phyloP scores from a whole-genome alignment of 768 basidiomycete species.

The Leccinum barrowsii region DNA sequence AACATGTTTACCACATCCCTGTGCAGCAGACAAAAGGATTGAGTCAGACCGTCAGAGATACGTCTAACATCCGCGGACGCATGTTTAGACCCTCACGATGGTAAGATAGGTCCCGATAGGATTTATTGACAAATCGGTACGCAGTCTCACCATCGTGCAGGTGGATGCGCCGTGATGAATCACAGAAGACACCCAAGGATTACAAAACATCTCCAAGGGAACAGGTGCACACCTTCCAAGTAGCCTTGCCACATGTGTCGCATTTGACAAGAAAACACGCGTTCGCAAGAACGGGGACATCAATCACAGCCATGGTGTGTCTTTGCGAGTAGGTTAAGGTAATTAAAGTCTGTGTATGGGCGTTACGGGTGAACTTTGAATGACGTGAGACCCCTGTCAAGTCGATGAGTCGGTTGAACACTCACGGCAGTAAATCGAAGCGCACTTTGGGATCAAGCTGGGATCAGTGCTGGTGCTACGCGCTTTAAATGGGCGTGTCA shows the following conservation, averaged over 20 bases:
- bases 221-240: constrained; percentile 57
- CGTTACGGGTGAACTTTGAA: constrained; percentile 12
- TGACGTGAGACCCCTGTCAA: constrained; percentile 20
- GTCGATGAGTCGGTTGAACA: constrained; percentile 2
- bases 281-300: constrained; percentile 40
- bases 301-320: constrained; percentile 22
- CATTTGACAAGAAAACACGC: constrained; percentile 58
- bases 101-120: neutral
- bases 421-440: neutral
- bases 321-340: constrained; percentile 30
- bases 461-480: neutral
- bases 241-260: constrained; percentile 60
- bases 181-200: constrained; percentile 11
- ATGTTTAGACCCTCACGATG: constrained; percentile 7
- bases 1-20: constrained; percentile 73
- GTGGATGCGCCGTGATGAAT: constrained; percentile 21
- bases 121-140: constrained; percentile 7
- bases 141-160: constrained; percentile 13
- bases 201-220: constrained; percentile 25
- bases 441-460: neutral
- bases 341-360: constrained; percentile 30
- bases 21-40: constrained; percentile 8
- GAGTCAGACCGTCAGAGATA: constrained; percentile 9
- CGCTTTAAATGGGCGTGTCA: neutral
- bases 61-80: constrained; percentile 17